A percentile compares a stretch with the other conserved stretches of the same genome.
Evolutionary conservation across 73 alveolate genomes (phyloP).

Genomic region (Paramecium octaurelia): DNA sequence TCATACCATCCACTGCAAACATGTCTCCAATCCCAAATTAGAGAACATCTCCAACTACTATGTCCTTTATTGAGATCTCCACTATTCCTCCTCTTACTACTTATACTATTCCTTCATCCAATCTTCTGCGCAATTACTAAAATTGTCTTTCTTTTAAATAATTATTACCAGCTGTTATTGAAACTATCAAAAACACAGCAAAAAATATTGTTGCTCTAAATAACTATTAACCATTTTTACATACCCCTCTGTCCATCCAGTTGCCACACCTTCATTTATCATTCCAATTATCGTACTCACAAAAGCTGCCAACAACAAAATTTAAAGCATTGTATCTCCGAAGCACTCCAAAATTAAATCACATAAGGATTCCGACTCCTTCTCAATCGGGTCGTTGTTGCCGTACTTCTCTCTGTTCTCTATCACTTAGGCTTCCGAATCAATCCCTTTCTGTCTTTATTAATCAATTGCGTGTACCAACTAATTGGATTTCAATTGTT

Average conservation of each 20-base stretch:
- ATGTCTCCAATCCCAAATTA: conserved; percentile 84
- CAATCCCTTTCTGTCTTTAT: conserved; percentile 55
- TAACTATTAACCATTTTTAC: neutral
- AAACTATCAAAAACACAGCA: conserved; percentile 88
- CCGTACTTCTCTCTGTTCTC: conserved; percentile 50
- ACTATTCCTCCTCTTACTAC: conserved; percentile 79
- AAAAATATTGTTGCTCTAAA: conserved; percentile 90
- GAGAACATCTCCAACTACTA: conserved; percentile 91
- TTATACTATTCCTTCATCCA: conserved; percentile 72
- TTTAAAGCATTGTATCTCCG: conserved; percentile 93
- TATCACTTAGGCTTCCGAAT: neutral
- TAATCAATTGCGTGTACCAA: neutral
- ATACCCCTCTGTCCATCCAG: conserved; percentile 93
- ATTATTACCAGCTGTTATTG: conserved; percentile 91
- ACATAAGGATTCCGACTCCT: conserved; percentile 22
- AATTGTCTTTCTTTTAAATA: conserved; percentile 86
- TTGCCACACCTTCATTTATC: conserved; percentile 79
- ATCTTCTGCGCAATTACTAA: conserved; percentile 72
- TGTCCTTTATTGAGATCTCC: conserved; percentile 70
- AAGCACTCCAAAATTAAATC: conserved; percentile 80
- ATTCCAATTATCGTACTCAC: conserved; percentile 91
- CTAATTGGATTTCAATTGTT: conserved; percentile 52
- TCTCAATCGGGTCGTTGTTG: conserved; percentile 31
- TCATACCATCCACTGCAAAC: conserved; percentile 89
- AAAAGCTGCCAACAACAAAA: conserved; percentile 90